These are phyloP conservation scores for Fusarium pseudograminearum DNA, from an alignment of 2,329 filamentous ascomycete species.

Conservation along the genomic window DNA sequence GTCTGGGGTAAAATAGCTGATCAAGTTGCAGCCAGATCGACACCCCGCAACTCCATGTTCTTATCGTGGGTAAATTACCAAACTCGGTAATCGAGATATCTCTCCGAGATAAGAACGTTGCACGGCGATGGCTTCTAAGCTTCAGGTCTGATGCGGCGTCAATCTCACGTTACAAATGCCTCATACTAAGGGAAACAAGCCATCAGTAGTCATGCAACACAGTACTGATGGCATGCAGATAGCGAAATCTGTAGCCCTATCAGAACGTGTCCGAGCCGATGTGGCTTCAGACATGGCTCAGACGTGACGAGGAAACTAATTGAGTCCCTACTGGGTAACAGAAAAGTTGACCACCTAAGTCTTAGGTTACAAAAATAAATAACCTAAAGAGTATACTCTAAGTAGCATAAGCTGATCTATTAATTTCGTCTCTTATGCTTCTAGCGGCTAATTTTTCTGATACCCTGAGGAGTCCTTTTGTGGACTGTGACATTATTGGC, in stretches of 20 bases:
- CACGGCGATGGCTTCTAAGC: neutral
- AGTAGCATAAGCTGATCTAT: too few relatives aligned
- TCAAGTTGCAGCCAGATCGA: slow-evolving; percentile 7
- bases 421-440: too few relatives aligned
- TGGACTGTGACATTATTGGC: rapidly evolving
- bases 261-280: neutral
- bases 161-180: slow-evolving; percentile 1
- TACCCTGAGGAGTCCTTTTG: neutral
- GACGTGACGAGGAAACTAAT: too few relatives aligned
- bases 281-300: neutral
- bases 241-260: slow-evolving; percentile 3
- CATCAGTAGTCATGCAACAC: neutral
- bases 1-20: slow-evolving; percentile 7
- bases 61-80: slow-evolving; percentile 47
- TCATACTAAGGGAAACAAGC: neutral
- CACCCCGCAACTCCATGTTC: slow-evolving; percentile 12
- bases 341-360: too few relatives aligned
- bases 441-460: too few relatives aligned
- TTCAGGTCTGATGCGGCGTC: neutral
- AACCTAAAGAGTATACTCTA: too few relatives aligned
- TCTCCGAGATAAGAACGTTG: slow-evolving; percentile 14
- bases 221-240: neutral
- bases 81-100: slow-evolving; percentile 15
- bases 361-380: too few relatives aligned
- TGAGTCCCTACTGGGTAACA: too few relatives aligned